Evolutionary conservation across 2,329 filamentous ascomycete genomes (phyloP), one percentile per base, ranked within the genome.

Genomic region (Xylariales sp.): DNA sequence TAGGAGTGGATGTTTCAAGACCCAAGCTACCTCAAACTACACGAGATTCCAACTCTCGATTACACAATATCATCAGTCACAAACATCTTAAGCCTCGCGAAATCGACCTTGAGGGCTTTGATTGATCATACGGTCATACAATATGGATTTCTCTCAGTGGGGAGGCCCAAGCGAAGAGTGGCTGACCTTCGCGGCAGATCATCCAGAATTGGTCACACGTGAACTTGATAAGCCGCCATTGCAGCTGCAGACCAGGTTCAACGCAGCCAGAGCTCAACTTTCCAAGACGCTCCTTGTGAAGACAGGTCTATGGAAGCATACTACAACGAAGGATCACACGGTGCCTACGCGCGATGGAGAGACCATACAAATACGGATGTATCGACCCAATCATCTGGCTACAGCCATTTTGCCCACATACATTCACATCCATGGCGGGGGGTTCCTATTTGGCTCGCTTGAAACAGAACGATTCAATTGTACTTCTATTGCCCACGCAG

Each of bases 341-440:
- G 64, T 75, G 24, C 57, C 63, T 0, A 62, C 68, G 1, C 67
- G 70, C 10, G 71, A 75, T 44, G 68, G 68, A 5, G 50, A 58
- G 5, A 48, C 54, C 1, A 61, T 75, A 20, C 58, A 66, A 50
- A 64, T 65, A 12, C 64, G 72, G 20, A 67, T 53, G 28, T 76
- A 74, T 47, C 65, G 68, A n/a, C 66, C 70, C 0, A 46, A 54
- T 6, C 53, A 55, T 7, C 47, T 58, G 2, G 49, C 59, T 4
- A 22, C 52, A 27, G 51, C 60, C 53, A 46, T 34, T 57, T 73
- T 3, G 66, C 72, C 3, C 51, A 73, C 10, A 62, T 48, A 63
- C 40, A 47, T 73, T 16, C 69, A 70, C 50, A 60, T 71, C 15
- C 75, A 78, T 51, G 74, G 74, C 4, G 75, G 75, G 9, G 74